Conservation (phyloP, 192 early-diverging fungal genomes). For the Funneliformis mosseae region DNA sequence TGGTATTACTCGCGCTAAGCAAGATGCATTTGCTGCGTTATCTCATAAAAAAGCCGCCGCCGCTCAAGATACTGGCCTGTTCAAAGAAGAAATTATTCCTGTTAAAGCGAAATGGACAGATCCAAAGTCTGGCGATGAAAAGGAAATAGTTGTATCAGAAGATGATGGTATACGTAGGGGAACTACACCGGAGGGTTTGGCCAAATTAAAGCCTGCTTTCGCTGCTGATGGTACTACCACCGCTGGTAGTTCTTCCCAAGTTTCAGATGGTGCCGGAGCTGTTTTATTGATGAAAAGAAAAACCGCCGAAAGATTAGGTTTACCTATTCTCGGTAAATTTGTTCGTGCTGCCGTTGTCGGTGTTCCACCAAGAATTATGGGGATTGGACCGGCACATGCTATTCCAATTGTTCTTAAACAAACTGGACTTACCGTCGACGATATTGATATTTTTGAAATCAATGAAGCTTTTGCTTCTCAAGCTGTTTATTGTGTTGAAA, state of each 20-base stretch:
- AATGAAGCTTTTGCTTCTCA: conserved; percentile 99
- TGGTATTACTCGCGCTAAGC: conserved; percentile 79
- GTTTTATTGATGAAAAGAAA: conserved; percentile 94
- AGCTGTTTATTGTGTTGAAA: conserved; percentile 89
- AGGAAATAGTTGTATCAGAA: conserved; percentile 68
- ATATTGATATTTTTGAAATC: conserved; percentile 90
- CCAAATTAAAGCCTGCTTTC: conserved; percentile 91
- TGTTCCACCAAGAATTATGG: conserved; percentile 94
- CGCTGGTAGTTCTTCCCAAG: conserved; percentile 96
- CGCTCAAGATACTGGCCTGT: conserved; percentile 90
- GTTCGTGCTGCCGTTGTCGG: conserved; percentile 86
- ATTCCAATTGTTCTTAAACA: conserved; percentile 87
- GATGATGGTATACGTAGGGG: conserved; percentile 92
- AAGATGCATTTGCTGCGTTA: conserved; percentile 87
- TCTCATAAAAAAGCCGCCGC: conserved; percentile 82
- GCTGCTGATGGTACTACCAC: conserved; percentile 81
- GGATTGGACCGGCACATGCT: conserved; percentile 93
- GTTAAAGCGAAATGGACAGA: conserved; percentile 73
- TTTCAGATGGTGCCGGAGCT: conserved; percentile 96
- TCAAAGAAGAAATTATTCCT: conserved; percentile 90
- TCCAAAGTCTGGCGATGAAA: conserved; percentile 74
- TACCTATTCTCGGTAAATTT: conserved; percentile 87
- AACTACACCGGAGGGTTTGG: conserved; percentile 77
- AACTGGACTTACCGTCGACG: conserved; percentile 71
- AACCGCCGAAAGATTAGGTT: conserved; percentile 82